Evolutionary conservation across 2,329 filamentous ascomycete species (phyloP).

Genomic region (Sarocladium kiliense): DNA sequence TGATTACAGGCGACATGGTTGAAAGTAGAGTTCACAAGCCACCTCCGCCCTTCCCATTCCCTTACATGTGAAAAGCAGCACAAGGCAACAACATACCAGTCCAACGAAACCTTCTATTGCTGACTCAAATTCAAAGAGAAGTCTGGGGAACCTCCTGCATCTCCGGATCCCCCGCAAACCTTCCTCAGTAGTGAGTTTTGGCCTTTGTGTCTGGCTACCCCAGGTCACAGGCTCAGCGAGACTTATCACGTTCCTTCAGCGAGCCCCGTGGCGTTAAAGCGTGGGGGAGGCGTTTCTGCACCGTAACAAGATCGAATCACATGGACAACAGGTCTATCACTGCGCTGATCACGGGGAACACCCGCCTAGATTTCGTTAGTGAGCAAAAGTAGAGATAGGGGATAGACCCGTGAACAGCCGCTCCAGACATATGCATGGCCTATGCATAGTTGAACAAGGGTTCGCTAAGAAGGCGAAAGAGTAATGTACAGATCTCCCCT

Average conservation of each 20-base stretch:
- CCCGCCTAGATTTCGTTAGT: neutral
- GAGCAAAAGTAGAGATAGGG: neutral
- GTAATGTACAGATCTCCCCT: neutral
- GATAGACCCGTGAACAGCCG: neutral
- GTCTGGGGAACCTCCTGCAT: no score
- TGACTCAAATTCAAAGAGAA: no score
- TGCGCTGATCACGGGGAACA: constrained; percentile 7
- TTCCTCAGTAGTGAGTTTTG: no score
- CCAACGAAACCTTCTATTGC: neutral
- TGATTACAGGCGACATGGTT: neutral
- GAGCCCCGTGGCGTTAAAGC: neutral
- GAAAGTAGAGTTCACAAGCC: neutral
- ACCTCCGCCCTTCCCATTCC: neutral
- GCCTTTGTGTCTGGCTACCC: no score
- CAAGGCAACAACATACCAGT: neutral
- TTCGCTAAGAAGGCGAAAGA: no score
- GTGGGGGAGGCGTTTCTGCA: constrained; percentile 3
- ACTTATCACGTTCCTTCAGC: neutral
- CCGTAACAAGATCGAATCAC: neutral
- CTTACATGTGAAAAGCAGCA: neutral
- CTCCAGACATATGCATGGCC: no score
- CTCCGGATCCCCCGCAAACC: constrained; percentile 1
- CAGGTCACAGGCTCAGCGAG: neutral
- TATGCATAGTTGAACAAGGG: no score
- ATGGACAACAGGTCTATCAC: neutral